phyloP scores from a whole-genome alignment of 2,329 filamentous ascomycete species.

The Fragosphaeria purpurea region DNA sequence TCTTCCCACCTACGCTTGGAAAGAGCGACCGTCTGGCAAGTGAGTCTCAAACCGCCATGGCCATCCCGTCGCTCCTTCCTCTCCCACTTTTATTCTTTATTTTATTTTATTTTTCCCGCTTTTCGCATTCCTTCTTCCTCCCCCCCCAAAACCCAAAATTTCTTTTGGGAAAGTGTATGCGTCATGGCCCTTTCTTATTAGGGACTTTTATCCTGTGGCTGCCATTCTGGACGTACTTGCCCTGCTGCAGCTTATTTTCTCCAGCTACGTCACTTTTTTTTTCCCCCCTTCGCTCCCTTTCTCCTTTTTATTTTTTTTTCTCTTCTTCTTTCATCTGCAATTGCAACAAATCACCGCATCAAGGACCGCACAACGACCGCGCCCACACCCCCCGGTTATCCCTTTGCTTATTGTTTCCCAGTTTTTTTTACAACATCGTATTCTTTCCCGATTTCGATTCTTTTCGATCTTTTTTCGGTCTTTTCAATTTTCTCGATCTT shows the following conservation, averaged over 20 bases:
- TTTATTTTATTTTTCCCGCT: no score
- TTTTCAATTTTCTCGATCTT: no score
- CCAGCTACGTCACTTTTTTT: slow-evolving; percentile 15
- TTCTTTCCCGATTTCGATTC: background rate
- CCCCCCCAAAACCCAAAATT: background rate
- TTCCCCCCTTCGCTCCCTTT: background rate
- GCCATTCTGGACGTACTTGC: slow-evolving; percentile 6
- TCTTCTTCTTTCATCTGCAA: slow-evolving; percentile 5
- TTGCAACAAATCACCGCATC: slow-evolving; percentile 4
- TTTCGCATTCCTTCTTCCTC: background rate
- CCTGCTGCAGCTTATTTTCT: slow-evolving; percentile 12
- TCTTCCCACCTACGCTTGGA: no score
- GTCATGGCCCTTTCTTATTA: slow-evolving; percentile 4
- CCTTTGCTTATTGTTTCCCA: background rate
- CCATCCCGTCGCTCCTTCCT: slow-evolving; percentile 1
- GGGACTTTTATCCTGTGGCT: slow-evolving; percentile 1
- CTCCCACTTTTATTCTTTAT: background rate
- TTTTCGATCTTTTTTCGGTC: background rate
- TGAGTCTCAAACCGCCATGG: no score
- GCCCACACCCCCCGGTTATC: no score
- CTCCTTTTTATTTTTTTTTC: slow-evolving; percentile 5
- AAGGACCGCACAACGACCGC: background rate
- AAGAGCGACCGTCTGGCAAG: no score
- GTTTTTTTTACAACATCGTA: background rate
- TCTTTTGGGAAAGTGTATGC: background rate